These are phyloP conservation scores for Arthrobotrys sinensis DNA, from an alignment of 2,329 filamentous ascomycete species.

Conservation along the genomic window DNA sequence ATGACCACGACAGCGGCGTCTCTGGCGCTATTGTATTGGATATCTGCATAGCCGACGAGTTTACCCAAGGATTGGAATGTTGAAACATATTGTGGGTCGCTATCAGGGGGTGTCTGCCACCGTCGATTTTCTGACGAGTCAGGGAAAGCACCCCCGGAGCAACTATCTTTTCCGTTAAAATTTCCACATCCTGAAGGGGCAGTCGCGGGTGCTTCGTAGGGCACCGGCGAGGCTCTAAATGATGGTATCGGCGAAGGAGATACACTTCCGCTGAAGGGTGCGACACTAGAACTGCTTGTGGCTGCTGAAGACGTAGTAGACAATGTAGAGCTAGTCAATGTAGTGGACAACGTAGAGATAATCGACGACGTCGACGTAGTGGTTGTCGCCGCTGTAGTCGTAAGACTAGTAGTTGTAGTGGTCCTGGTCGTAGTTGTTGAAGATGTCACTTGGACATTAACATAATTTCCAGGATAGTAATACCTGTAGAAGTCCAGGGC, in stretches of 20 bases:
- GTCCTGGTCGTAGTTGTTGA: constrained; percentile 23
- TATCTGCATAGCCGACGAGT: constrained; percentile 65
- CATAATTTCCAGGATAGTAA: constrained; percentile 64
- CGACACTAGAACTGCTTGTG: constrained; percentile 27
- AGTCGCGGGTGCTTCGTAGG: constrained; percentile 62
- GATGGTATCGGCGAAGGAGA: constrained; percentile 61
- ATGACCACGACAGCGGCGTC: constrained; percentile 64
- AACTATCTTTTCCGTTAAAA: constrained; percentile 65
- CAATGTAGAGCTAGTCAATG: constrained; percentile 28
- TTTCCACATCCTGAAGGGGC: constrained; percentile 64
- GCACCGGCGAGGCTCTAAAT: constrained; percentile 63
- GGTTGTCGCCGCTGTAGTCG: constrained; percentile 19
- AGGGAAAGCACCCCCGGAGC: constrained; percentile 62
- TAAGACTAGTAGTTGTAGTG: constrained; percentile 27
- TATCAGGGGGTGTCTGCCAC: constrained; percentile 65
- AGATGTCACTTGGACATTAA: constrained; percentile 63
- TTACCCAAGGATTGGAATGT: constrained; percentile 64
- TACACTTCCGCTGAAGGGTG: constrained; percentile 47
- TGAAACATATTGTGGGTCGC: constrained; percentile 61
- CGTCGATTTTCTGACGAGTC: constrained; percentile 64
- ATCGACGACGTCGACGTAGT: constrained; percentile 26
- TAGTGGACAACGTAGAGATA: neutral
- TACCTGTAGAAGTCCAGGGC: constrained; percentile 55
- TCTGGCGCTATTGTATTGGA: constrained; percentile 65
- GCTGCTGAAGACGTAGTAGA: constrained; percentile 1